These are phyloP conservation scores for Colletotrichum sansevieriae DNA, from an alignment of 2,329 filamentous ascomycete genomes.

Conservation along the genomic window DNA sequence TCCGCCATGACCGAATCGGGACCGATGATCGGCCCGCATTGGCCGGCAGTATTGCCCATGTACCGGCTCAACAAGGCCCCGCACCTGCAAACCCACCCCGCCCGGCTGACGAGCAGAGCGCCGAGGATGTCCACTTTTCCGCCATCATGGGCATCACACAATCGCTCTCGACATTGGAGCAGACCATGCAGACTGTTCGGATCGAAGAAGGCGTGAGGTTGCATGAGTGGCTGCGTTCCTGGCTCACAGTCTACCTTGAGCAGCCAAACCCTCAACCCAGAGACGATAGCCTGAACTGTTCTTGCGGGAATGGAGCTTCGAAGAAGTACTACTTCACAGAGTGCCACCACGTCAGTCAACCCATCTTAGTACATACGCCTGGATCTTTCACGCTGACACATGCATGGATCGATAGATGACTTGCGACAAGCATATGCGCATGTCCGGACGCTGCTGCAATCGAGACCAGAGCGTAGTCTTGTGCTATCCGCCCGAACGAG, in stretches of 20 bases:
- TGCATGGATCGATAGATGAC: neutral
- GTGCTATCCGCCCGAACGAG: neutral
- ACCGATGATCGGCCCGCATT: no score
- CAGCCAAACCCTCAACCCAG: neutral
- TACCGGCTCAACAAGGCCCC: no score
- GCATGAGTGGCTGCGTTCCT: slow-evolving; percentile 4
- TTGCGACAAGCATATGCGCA: neutral
- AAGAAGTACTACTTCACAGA: slow-evolving; percentile 8
- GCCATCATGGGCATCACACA: slow-evolving; percentile 2
- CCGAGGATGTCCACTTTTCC: neutral
- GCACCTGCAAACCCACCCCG: neutral
- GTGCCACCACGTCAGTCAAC: slow-evolving; percentile 13
- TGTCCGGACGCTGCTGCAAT: slow-evolving; percentile 13
- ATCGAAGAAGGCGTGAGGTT: neutral
- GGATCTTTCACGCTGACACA: neutral
- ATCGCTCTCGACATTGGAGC: slow-evolving; percentile 9
- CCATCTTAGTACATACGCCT: no score
- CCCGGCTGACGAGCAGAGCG: neutral
- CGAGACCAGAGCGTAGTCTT: slow-evolving; percentile 3
- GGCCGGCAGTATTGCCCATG: no score
- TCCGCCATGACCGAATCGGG: no score
- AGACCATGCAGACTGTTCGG: neutral
- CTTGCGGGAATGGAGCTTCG: neutral
- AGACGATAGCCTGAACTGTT: neutral
- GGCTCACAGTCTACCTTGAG: neutral